Base-by-base conservation (phyloP, 2,329 filamentous ascomycete genomes). In the Ceratocystis eucalypticola region DNA sequence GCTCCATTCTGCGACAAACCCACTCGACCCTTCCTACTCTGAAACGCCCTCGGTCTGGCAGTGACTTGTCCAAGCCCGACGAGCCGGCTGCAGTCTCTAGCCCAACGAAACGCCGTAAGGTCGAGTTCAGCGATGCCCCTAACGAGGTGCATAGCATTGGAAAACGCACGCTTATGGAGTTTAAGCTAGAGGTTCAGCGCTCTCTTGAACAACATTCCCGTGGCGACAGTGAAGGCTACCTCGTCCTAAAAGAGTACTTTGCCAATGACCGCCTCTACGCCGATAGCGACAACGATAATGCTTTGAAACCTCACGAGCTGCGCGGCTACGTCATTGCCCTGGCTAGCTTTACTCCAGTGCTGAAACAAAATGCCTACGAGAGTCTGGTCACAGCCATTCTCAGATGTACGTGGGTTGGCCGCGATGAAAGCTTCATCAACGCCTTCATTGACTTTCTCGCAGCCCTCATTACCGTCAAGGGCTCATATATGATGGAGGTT, bases 401-500 rank as follows among this genome's bases (percentile, higher is more conserved):
- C n/a, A 76, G 78, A 65, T 85, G 82, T 72, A 80, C 82, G 44
- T 88, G 86, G 86, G 76, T 87, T 45, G 85, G 83, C 8, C 80
- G 84, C 66, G 84, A 87, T 68, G 81, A 84, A 33, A 77, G 80
- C 45, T 90, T 90, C 72, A 80, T 85, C 66, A 83, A 83, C 70
- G 82, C 84, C 64, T 91, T 89, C 72, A 80, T 82, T 66, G 81
- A 85, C 71, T 88, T 90, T 70, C 76, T 90, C 28, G 83, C 84
- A 20, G 84, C 86, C 46, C 78, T 99, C 59, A 85, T 91, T 64
- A 95, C 89, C 68, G 88, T 91, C 0, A 90, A 96, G 72, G 87
- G 89, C 57, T 86, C 84, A 15, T 95, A 90, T 75, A 82, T 95
- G 44, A 82, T 81, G 25, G 80, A 84, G 22, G 86, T 96, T 48